Conservation (phyloP, 768 basidiomycete species). For the Naganishia onofrii region DNA sequence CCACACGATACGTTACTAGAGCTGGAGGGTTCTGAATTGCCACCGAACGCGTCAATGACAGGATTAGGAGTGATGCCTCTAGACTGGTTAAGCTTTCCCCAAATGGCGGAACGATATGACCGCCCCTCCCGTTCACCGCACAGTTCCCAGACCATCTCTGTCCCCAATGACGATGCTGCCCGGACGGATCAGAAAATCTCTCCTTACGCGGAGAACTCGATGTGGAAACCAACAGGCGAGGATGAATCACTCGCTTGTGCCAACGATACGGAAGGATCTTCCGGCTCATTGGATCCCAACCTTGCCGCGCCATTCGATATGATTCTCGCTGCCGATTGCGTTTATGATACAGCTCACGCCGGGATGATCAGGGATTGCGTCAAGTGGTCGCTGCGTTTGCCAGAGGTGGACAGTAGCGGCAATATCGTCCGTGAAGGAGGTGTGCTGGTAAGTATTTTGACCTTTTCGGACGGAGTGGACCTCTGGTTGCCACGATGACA, state of each 20-base stretch:
- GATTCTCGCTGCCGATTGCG: slow-evolving; percentile 50
- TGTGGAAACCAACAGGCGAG: slow-evolving; percentile 13
- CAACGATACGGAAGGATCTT: slow-evolving; percentile 28
- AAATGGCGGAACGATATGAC: slow-evolving; percentile 24
- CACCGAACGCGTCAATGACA: background rate
- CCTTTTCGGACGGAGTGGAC: no score
- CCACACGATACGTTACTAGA: slow-evolving; percentile 6
- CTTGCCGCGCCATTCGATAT: slow-evolving; percentile 43
- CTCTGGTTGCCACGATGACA: no score
- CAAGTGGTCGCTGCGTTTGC: slow-evolving; percentile 42
- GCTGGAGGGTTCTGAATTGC: background rate
- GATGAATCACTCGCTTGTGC: background rate
- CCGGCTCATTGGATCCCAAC: background rate
- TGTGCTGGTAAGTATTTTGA: slow-evolving; percentile 43
- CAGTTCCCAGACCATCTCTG: background rate
- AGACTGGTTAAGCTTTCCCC: slow-evolving; percentile 49
- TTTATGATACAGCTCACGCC: slow-evolving; percentile 51
- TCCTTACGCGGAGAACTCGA: slow-evolving; percentile 8
- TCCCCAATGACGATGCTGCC: background rate
- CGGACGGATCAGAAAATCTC: background rate
- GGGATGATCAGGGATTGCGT: slow-evolving; percentile 45
- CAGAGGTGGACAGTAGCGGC: slow-evolving; percentile 34
- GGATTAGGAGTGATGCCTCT: slow-evolving; percentile 40
- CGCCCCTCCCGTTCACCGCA: background rate
- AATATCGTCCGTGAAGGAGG: slow-evolving; percentile 40